Conservation (phyloP, 371 early-diverging fungal genomes). For the Rhizopus delemar region DNA sequence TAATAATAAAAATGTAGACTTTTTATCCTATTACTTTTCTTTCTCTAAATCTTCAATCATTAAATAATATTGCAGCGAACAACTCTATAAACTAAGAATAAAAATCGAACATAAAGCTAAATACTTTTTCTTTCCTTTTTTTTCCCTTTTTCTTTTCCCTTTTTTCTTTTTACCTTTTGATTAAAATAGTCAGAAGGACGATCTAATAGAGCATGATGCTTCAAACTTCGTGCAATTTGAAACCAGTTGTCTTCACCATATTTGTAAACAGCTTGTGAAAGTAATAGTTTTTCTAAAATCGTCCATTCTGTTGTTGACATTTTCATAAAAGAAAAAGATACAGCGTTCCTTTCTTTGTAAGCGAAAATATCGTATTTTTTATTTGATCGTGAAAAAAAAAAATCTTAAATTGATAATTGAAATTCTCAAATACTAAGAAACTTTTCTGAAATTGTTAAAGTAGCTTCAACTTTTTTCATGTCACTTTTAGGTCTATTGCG, state of each 20-base stretch:
- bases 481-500: too few species aligned
- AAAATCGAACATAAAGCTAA: background rate
- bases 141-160: too few species aligned
- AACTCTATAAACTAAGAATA: conserved; percentile 22
- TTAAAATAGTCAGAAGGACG: conserved; percentile 55
- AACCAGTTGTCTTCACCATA: conserved; percentile 68
- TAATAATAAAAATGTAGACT: too few species aligned
- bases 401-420: too few species aligned
- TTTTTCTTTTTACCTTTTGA: conserved; percentile 37
- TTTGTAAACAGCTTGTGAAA: conserved; percentile 68
- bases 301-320: conserved; percentile 51
- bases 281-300: conserved; percentile 59
- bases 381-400: too few species aligned
- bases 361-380: too few species aligned
- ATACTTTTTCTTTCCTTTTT: background rate
- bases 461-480: too few species aligned
- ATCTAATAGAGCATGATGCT: conserved; percentile 54
- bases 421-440: too few species aligned
- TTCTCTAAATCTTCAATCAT: conserved; percentile 34
- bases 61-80: conserved; percentile 36
- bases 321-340: too few species aligned
- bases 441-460: too few species aligned
- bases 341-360: too few species aligned
- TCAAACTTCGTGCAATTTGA: conserved; percentile 56
- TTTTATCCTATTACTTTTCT: conserved; percentile 22